phyloP scores from a whole-genome alignment of 2,329 filamentous ascomycete species.

The Ceratocystiopsis brevicomis region DNA sequence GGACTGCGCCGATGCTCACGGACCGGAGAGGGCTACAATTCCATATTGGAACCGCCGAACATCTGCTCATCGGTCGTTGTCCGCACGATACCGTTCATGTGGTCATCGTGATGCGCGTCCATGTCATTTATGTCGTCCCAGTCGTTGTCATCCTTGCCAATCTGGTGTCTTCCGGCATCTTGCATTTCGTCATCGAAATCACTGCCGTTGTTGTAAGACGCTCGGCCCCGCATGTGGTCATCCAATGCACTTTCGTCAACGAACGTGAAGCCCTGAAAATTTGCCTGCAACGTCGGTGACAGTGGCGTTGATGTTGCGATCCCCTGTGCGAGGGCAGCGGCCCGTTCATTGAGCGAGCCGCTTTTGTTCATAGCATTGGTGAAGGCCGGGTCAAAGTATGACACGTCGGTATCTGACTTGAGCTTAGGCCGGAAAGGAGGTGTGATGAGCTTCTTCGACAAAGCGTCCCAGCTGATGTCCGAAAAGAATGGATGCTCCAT shows the following conservation, averaged over 20 bases:
- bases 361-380: conserved; percentile 82
- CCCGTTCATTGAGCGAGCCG: conserved; percentile 76
- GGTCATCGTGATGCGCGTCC: conserved; percentile 31
- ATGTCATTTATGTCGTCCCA: conserved; percentile 41
- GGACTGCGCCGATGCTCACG: too few relatives aligned
- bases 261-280: conserved; percentile 96
- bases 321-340: conserved; percentile 67
- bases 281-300: conserved; percentile 88
- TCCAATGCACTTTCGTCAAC: conserved; percentile 96
- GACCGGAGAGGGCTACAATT: conserved; percentile 25
- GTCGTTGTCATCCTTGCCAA: conserved; percentile 27
- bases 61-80: conserved; percentile 42
- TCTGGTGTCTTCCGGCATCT: conserved; percentile 19
- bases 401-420: conserved; percentile 88
- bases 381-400: conserved; percentile 97
- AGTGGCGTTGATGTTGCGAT: conserved; percentile 81
- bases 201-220: conserved; percentile 17
- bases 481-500: conserved; percentile 89
- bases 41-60: conserved; percentile 43
- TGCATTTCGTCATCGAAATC: conserved; percentile 42
- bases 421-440: conserved; percentile 96
- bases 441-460: conserved; percentile 78
- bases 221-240: conserved; percentile 49
- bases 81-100: conserved; percentile 46
- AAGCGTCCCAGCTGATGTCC: conserved; percentile 80